Conservation (phyloP, 2,329 filamentous ascomycete species). For the Epichloe gansuensis region DNA sequence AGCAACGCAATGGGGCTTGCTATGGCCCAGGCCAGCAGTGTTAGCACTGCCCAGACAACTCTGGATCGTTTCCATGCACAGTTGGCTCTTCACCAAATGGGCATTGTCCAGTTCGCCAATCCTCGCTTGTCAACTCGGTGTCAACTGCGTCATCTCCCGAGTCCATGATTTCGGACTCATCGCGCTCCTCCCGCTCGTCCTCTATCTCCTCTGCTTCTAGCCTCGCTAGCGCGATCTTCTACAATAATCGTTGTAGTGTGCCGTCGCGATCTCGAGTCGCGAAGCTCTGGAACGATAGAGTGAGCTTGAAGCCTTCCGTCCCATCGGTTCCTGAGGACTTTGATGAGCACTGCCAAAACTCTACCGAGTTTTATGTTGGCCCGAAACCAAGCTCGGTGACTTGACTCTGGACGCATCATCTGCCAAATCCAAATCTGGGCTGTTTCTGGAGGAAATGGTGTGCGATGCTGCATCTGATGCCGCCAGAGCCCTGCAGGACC, state of each 20-base stretch:
- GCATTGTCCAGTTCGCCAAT: conserved; percentile 40
- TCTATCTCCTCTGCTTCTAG: conserved; percentile 53
- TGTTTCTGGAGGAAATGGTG: conserved; percentile 31
- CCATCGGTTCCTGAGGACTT: conserved; percentile 46
- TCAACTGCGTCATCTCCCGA: conserved; percentile 54
- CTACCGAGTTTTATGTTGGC: conserved; percentile 45
- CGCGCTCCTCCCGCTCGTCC: conserved; percentile 49
- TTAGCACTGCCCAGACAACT: conserved; percentile 30
- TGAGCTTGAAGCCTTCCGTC: conserved; percentile 38
- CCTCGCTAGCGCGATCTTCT: conserved; percentile 44
- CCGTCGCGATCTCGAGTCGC: conserved; percentile 51
- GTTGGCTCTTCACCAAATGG: conserved; percentile 40
- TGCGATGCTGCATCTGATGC: conserved; percentile 38
- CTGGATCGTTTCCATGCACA: conserved; percentile 39
- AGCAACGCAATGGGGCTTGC: conserved; percentile 48
- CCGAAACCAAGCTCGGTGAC: conserved; percentile 39
- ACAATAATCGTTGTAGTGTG: conserved; percentile 34
- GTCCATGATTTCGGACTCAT: conserved; percentile 54
- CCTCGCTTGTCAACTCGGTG: conserved; percentile 50
- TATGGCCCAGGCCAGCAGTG: conserved; percentile 41
- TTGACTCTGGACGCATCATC: conserved; percentile 36
- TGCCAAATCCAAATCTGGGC: conserved; percentile 31
- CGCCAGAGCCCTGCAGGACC: conserved; percentile 45
- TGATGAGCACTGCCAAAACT: conserved; percentile 36
- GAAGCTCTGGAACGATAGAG: conserved; percentile 46